These are phyloP conservation scores for Lepidium campestre DNA, from an alignment of 441 rosid species.

Conservation along the genomic window DNA sequence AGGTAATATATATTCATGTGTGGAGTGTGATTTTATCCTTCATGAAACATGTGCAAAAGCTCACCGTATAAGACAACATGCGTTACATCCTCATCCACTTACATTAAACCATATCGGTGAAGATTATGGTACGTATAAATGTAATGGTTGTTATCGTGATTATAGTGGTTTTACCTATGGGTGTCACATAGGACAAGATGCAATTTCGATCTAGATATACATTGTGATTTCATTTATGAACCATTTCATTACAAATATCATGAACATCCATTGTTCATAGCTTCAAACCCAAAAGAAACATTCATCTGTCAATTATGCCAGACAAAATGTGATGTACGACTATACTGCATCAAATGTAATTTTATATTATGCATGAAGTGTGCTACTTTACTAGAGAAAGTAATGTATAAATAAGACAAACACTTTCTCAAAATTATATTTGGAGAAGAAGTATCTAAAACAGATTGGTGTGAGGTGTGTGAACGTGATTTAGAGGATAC, in stretches of 20 bases:
- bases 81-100: no score
- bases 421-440: neutral
- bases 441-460: neutral
- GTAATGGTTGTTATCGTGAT: no score
- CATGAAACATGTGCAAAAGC: no score
- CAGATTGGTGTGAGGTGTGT: neutral
- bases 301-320: neutral
- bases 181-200: no score
- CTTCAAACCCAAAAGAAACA: neutral
- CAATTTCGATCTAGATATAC: neutral
- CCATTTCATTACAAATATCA: neutral
- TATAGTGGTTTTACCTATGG: no score
- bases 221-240: neutral
- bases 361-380: neutral
- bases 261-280: neutral
- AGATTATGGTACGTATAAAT: no score
- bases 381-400: neutral
- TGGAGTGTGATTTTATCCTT: no score
- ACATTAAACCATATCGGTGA: no score
- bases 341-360: neutral
- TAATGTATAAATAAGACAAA: neutral
- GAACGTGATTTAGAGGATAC: neutral
- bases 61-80: no score
- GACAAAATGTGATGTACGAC: rapidly evolving
- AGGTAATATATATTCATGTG: no score